A percentile compares a stretch with the other conserved stretches of the same genome.
phyloP scores from a whole-genome alignment of 1,284 basidiomycete genomes.

The Sporisorium reilianum region DNA sequence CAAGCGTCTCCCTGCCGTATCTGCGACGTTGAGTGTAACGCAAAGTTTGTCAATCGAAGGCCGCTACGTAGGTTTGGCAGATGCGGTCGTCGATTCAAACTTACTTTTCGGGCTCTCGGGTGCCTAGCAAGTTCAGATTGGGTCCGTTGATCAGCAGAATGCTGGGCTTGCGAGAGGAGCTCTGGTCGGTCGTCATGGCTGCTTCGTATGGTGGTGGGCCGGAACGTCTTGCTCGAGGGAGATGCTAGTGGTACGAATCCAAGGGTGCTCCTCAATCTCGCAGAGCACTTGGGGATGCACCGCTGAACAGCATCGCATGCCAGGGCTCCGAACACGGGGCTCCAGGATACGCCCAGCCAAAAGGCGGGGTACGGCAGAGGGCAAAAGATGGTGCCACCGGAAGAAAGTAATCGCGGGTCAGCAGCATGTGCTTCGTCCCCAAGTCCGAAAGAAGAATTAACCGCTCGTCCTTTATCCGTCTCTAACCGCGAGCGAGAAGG shows the following conservation, averaged over 20 bases:
- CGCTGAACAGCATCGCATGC: neutral
- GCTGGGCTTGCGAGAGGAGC: constrained; percentile 1
- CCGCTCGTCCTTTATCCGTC: constrained; percentile 8
- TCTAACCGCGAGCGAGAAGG: constrained; percentile 2
- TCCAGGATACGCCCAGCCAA: neutral
- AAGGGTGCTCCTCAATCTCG: neutral
- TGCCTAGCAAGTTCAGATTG: constrained; percentile 70
- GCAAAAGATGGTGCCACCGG: constrained; percentile 4
- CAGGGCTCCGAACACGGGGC: neutral
- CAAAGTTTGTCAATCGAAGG: neutral
- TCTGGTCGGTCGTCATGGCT: constrained; percentile 7
- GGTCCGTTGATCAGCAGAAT: constrained; percentile 65
- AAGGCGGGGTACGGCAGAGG: constrained; percentile 1
- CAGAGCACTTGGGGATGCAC: neutral
- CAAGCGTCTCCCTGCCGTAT: constrained; percentile 68
- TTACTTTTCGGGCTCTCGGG: constrained; percentile 68
- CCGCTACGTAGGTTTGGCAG: neutral
- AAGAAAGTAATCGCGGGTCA: constrained; percentile 20
- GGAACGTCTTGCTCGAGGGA: neutral
- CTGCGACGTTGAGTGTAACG: constrained; percentile 5
- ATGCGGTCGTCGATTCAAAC: neutral
- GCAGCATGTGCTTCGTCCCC: neutral
- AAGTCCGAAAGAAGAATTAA: constrained; percentile 7
- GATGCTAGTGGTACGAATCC: neutral
- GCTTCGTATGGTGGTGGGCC: neutral